phyloP scores from a whole-genome alignment of 1,139 yeast genomes.

The Candida sp. region DNA sequence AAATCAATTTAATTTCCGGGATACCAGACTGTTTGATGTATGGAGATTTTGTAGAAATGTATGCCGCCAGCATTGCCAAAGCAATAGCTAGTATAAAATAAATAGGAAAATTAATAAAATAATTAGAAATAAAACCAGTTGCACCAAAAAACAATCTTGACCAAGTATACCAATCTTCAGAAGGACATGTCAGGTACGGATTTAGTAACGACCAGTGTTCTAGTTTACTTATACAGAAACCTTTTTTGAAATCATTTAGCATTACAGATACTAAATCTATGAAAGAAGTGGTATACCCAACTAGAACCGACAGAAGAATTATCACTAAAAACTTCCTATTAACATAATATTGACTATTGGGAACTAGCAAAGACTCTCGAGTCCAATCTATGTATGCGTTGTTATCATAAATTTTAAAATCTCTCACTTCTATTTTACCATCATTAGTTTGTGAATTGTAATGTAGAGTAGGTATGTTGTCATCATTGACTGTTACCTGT shows the following conservation, averaged over 20 bases:
- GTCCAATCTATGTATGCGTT: conserved; percentile 39
- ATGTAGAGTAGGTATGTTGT: not conserved
- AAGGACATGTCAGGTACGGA: conserved; percentile 46
- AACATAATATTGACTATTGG: conserved; percentile 8
- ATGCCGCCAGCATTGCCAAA: conserved; percentile 26
- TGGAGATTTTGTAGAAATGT: conserved; percentile 34
- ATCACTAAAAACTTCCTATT: conserved; percentile 54
- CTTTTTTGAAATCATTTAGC: conserved; percentile 60
- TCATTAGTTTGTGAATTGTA: not conserved
- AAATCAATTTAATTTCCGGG: conserved; percentile 60
- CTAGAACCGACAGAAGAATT: conserved; percentile 49
- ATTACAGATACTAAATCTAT: conserved; percentile 61
- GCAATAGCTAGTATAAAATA: conserved; percentile 27
- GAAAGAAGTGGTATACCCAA: conserved; percentile 58
- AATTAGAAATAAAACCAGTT: conserved; percentile 12
- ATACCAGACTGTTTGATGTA: conserved; percentile 64
- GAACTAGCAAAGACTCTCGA: conserved; percentile 16
- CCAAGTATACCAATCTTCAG: conserved; percentile 43
- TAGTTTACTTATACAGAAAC: conserved; percentile 34
- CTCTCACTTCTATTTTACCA: not conserved
- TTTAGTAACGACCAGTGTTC: conserved; percentile 41
- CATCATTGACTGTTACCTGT: not conserved
- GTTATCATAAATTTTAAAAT: conserved; percentile 16
- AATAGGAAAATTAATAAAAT: conserved; percentile 36
- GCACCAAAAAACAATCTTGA: conserved; percentile 25